Evolutionary conservation across 2,329 filamentous ascomycete genomes (phyloP), one percentile per base, ranked within the genome.

Genomic region (Ceratocystis alfenasii): DNA sequence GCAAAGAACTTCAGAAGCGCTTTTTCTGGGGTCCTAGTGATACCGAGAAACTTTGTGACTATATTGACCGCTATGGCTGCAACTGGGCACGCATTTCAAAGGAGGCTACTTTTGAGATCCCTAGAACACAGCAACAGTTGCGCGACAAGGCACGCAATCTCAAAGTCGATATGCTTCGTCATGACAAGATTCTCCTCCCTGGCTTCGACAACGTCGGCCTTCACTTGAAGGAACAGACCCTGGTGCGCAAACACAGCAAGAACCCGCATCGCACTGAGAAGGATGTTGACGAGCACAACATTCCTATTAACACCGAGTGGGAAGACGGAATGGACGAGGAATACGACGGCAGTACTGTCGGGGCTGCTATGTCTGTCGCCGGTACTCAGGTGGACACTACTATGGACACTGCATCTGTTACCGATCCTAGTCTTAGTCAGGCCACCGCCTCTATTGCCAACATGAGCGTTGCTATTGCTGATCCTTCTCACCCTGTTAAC

Each of bases 141-240:
- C 80, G 82, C 5, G 82, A 84, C 75, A 81, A 80, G 72, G 82
- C 82, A n/a, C 78, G 82, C 62, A 78, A 82, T 66, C 69, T 83
- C 65, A 84, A 84, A 74, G 79, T 81, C 45, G 77, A 80, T 41
- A 76, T 80, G 59, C 74, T 84, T 17, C 76, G 76, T 63, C 71
- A 73, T 1, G 80, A 83, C 70, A 68, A 67, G 1, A 46, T 73
- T 8, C 72, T 84, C 3, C 80, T 81, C 1, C 72, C 73, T 0
- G 74, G 76, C 4, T 84, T 84, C 67, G 80, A 84, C 68, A 71
- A 74, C 3, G 78, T 84, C 17, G 72, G 74, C 10, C 74, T 84
- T 15, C 75, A 80, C 17, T 74, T 73, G 68, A 84, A 84, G 72
- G 81, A 84, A 72, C 72, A 73, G 48, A 69, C 73, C 0, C 72